phyloP scores from a whole-genome alignment of 2,329 filamentous ascomycete species.

The Stachybotrys elegans region DNA sequence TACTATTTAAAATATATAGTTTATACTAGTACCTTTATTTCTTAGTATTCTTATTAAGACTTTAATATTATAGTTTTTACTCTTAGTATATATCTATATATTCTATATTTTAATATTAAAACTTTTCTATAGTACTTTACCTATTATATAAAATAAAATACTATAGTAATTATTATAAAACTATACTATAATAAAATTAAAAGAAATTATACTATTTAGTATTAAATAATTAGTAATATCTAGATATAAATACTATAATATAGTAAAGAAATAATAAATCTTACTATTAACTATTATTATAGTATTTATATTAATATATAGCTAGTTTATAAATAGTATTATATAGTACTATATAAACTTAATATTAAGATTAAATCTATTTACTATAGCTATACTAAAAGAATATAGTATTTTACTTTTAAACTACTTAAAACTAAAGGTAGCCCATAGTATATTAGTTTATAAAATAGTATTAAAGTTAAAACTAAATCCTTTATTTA shows the following conservation, averaged over 20 bases:
- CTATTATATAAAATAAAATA: slow-evolving; percentile 38
- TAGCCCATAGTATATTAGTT: too few species aligned
- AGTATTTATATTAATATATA: neutral
- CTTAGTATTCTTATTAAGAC: slow-evolving; percentile 54
- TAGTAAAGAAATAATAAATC: slow-evolving; percentile 52
- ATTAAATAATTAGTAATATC: slow-evolving; percentile 52
- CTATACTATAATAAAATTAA: slow-evolving; percentile 57
- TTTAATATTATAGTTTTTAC: slow-evolving; percentile 51
- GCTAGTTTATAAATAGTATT: slow-evolving; percentile 7
- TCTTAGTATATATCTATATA: slow-evolving; percentile 48
- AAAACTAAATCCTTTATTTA: too few species aligned
- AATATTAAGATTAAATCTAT: too few species aligned
- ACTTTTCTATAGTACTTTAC: slow-evolving; percentile 35
- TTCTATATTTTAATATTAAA: slow-evolving; percentile 61
- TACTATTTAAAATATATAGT: slow-evolving; percentile 39
- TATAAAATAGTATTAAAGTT: too few species aligned
- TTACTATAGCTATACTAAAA: too few species aligned
- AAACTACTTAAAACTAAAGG: too few species aligned
- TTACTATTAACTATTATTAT: slow-evolving; percentile 23
- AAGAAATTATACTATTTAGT: slow-evolving; percentile 38
- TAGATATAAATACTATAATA: slow-evolving; percentile 62
- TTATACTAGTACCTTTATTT: slow-evolving; percentile 42
- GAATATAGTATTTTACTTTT: too few species aligned
- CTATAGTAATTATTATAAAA: slow-evolving; percentile 65
- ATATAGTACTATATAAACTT: too few species aligned